A percentile compares a stretch with the other conserved stretches of the same genome.
These are phyloP conservation scores for Ogataea ganodermae DNA, from an alignment of 805 yeast genomes.

Conservation along the genomic window DNA sequence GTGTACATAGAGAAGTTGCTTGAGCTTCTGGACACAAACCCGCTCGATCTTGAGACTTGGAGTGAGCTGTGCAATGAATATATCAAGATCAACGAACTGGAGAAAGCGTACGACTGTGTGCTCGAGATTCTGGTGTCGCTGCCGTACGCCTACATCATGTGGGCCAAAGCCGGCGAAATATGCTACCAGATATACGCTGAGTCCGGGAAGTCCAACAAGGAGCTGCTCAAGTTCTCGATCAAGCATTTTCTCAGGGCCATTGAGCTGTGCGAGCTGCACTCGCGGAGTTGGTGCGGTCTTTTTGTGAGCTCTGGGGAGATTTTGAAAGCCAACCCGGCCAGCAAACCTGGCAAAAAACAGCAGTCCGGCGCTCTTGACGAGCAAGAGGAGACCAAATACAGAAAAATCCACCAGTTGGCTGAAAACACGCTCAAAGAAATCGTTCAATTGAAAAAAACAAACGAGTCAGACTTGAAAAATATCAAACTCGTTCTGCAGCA, in stretches of 20 bases:
- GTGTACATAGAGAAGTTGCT: slow-evolving; percentile 58
- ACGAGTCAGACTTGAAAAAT: slow-evolving; percentile 39
- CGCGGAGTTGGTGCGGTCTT: slow-evolving; percentile 54
- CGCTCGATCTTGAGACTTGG: slow-evolving; percentile 80
- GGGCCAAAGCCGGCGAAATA: slow-evolving; percentile 65
- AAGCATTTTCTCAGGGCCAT: slow-evolving; percentile 67
- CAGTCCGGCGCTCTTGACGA: slow-evolving; percentile 1
- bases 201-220: slow-evolving; percentile 8
- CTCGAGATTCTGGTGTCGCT: slow-evolving; percentile 69
- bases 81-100: slow-evolving; percentile 57
- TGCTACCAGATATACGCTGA: slow-evolving; percentile 21
- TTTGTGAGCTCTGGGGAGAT: slow-evolving; percentile 21
- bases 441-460: slow-evolving; percentile 27
- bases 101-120: slow-evolving; percentile 63
- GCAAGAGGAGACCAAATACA: slow-evolving; percentile 28
- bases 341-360: slow-evolving; percentile 6
- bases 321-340: slow-evolving; percentile 9
- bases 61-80: slow-evolving; percentile 74
- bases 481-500: slow-evolving; percentile 34
- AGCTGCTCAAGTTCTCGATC: slow-evolving; percentile 25
- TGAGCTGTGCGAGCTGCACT: slow-evolving; percentile 70
- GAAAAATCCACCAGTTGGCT: slow-evolving; percentile 41
- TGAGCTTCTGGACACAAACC: slow-evolving; percentile 59
- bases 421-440: slow-evolving; percentile 39
- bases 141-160: slow-evolving; percentile 70